phyloP scores from a whole-genome alignment of 495 filamentous ascomycete species.

The Neurospora sublineolata region DNA sequence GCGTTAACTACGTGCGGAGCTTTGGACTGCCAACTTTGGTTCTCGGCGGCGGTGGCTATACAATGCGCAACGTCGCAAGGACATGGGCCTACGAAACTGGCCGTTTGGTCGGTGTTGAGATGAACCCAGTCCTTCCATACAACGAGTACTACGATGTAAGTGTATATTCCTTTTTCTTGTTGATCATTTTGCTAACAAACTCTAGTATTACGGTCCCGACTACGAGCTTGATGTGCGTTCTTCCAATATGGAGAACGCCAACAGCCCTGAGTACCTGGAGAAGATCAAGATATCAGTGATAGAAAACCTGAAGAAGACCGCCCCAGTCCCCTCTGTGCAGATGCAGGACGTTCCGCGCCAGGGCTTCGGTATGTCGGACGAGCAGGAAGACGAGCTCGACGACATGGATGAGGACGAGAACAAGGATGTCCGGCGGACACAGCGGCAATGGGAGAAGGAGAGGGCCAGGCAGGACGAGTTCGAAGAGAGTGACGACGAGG shows the following conservation, averaged over 20 bases:
- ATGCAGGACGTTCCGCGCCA: conserved; percentile 88
- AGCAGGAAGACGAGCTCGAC: conserved; percentile 78
- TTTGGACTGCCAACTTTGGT: conserved; percentile 88
- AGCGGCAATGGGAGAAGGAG: conserved; percentile 72
- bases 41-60: conserved; percentile 92
- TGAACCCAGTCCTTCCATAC: conserved; percentile 76
- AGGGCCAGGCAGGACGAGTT: conserved; percentile 66
- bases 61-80: conserved; percentile 95
- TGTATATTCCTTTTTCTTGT: neutral
- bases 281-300: conserved; percentile 90
- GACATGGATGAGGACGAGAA: conserved; percentile 87
- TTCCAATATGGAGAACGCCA: conserved; percentile 99
- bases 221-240: conserved; percentile 90
- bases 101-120: conserved; percentile 67
- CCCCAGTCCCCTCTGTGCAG: conserved; percentile 83
- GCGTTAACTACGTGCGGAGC: conserved; percentile 86
- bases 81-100: conserved; percentile 98
- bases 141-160: conserved; percentile 97
- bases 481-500: conserved; percentile 81
- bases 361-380: conserved; percentile 58
- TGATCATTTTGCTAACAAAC: conserved; percentile 18
- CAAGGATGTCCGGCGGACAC: conserved; percentile 70
- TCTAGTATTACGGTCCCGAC: conserved; percentile 92
- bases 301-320: conserved; percentile 83
- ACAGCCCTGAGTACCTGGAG: conserved; percentile 84